Percentiles rank a stretch among this genome's conserved stretches.
Conservation (phyloP, 2,329 filamentous ascomycete species). For the Diaporthe citrichinensis region DNA sequence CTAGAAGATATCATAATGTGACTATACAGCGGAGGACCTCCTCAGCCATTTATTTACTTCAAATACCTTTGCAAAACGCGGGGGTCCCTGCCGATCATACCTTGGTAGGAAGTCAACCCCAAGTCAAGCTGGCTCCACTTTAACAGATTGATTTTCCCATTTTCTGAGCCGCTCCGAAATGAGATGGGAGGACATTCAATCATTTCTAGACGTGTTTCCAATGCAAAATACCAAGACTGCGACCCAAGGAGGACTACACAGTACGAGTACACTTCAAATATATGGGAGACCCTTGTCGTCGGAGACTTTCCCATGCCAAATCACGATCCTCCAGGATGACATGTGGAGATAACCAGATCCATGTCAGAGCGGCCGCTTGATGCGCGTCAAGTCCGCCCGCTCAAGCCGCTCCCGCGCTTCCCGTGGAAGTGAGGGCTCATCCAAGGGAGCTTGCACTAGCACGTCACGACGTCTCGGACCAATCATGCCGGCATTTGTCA, state of each 20-base stretch:
- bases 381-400: neutral
- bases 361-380: neutral
- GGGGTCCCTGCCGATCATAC: neutral
- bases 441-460: neutral
- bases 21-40: neutral
- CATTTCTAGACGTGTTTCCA: neutral
- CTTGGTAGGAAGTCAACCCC: neutral
- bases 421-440: neutral
- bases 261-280: neutral
- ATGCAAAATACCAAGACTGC: neutral
- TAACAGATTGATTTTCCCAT: neutral
- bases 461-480: neutral
- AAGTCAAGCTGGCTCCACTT: neutral
- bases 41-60: neutral
- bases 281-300: neutral
- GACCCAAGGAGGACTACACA: neutral
- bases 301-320: neutral
- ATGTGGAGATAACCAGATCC: neutral
- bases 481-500: neutral
- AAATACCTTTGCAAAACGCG: neutral
- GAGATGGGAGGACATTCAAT: neutral
- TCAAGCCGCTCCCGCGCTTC: neutral
- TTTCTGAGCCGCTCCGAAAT: neutral
- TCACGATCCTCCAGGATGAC: neutral
- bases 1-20: neutral